These are phyloP conservation scores for Nicotiana sylvestris DNA, from an alignment of 257 asterid genomes.

Conservation along the genomic window DNA sequence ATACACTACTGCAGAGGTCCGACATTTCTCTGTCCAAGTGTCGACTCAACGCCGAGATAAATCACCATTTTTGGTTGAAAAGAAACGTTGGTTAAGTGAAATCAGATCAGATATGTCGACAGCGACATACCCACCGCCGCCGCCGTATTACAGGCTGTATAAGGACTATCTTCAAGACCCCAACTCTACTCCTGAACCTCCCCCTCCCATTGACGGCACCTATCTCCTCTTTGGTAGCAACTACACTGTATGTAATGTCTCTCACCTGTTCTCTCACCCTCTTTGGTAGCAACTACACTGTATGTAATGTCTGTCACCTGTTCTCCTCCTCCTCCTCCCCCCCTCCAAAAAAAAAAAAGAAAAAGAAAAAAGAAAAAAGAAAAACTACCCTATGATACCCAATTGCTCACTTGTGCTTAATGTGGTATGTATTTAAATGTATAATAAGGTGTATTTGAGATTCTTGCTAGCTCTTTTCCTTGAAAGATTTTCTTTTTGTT, in stretches of 20 bases:
- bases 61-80: neutral
- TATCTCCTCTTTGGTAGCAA: slow-evolving; percentile 74
- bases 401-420: neutral
- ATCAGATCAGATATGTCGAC: slow-evolving; percentile 51
- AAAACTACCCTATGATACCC: neutral
- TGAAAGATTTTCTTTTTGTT: neutral
- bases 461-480: neutral
- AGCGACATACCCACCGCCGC: slow-evolving; percentile 95
- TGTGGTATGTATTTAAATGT: neutral
- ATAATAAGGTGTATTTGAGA: neutral
- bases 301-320: slow-evolving; percentile 30
- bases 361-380: no score
- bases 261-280: neutral
- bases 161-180: slow-evolving; percentile 61
- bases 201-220: slow-evolving; percentile 71
- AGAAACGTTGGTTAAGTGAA: neutral
- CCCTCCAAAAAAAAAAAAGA: neutral
- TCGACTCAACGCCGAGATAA: neutral
- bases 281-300: no score
- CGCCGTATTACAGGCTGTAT: slow-evolving; percentile 82
- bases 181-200: slow-evolving; percentile 76
- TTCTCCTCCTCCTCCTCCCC: neutral
- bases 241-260: slow-evolving; percentile 66
- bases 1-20: neutral
- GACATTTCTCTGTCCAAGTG: neutral